Percentiles rank a stretch among this genome's conserved stretches.
Evolutionary conservation across 208 protist genomes (phyloP).

Genomic region (Acanthamoeba healyi): DNA sequence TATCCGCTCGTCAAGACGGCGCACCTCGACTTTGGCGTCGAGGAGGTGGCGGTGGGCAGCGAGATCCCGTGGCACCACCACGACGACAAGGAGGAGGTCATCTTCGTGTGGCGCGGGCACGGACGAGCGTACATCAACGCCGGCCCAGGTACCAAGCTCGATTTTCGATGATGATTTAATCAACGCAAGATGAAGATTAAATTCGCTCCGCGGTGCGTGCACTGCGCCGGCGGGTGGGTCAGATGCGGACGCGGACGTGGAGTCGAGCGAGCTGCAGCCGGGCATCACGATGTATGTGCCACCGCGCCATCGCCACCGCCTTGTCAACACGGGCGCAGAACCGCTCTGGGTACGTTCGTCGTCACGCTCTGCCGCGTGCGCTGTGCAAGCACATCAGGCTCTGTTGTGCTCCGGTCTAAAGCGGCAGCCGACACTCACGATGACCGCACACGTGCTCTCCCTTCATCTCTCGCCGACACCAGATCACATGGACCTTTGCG

Average conservation of each 20-base stretch:
- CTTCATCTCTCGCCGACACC: background rate
- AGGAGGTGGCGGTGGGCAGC: slow-evolving; percentile 12
- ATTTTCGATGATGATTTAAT: too few relatives aligned
- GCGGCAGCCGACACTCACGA: too few relatives aligned
- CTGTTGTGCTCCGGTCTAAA: too few relatives aligned
- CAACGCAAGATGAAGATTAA: too few relatives aligned
- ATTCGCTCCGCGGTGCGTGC: too few relatives aligned
- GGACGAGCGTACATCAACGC: slow-evolving; percentile 24
- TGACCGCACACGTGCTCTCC: too few relatives aligned
- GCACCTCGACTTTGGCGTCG: slow-evolving; percentile 70
- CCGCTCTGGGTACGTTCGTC: slow-evolving; percentile 25
- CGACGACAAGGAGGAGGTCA: slow-evolving; percentile 70
- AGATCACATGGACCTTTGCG: slow-evolving; percentile 73
- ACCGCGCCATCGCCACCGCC: slow-evolving; percentile 29
- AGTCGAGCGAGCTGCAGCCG: background rate
- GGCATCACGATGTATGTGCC: slow-evolving; percentile 52
- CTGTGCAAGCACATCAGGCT: too few relatives aligned
- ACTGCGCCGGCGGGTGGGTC: too few relatives aligned
- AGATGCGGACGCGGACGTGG: background rate
- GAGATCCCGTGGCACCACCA: slow-evolving; percentile 69
- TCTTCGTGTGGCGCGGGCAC: slow-evolving; percentile 42
- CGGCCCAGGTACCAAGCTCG: background rate
- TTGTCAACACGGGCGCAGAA: slow-evolving; percentile 60
- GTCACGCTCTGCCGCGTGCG: too few relatives aligned
- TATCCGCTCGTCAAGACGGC: slow-evolving; percentile 51